Conservation (phyloP, 192 early-diverging fungal species). For the Rhizophagus sp. region DNA sequence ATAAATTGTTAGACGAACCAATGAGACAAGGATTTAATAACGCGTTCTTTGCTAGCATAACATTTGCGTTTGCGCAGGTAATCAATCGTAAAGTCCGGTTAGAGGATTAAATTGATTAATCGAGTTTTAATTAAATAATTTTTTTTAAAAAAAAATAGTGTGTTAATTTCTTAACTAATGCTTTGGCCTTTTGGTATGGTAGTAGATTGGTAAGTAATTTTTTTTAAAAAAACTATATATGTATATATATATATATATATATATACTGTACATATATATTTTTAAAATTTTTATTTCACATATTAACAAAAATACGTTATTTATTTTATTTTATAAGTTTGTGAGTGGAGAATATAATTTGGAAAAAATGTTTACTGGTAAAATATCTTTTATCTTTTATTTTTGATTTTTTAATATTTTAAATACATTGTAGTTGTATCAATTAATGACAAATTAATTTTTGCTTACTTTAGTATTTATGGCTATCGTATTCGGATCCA, state of each 20-base stretch:
- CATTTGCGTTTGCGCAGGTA: conserved; percentile 48
- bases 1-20: conserved; percentile 44
- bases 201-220: conserved; percentile 41
- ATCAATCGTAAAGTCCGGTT: neutral
- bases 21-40: conserved; percentile 41
- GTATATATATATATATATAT: conserved; percentile 26
- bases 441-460: no score
- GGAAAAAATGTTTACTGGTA: conserved; percentile 7
- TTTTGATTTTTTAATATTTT: conserved; percentile 8
- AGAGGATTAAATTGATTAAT: no score
- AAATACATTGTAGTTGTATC: no score
- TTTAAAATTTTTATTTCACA: conserved; percentile 35
- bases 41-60: conserved; percentile 38
- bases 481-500: conserved; percentile 38
- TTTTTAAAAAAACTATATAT: conserved; percentile 35
- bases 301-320: conserved; percentile 14
- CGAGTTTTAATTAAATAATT: no score
- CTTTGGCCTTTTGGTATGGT: conserved; percentile 53
- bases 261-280: no score
- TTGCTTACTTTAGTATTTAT: conserved; percentile 30
- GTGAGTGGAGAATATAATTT: conserved; percentile 24
- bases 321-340: neutral
- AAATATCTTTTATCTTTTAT: neutral
- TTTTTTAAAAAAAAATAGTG: neutral
- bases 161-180: conserved; percentile 46